Evolutionary conservation across 2,329 filamentous ascomycete species (phyloP), one percentile per base, ranked within the genome.

Genomic region (Albifimbria verrucaria): DNA sequence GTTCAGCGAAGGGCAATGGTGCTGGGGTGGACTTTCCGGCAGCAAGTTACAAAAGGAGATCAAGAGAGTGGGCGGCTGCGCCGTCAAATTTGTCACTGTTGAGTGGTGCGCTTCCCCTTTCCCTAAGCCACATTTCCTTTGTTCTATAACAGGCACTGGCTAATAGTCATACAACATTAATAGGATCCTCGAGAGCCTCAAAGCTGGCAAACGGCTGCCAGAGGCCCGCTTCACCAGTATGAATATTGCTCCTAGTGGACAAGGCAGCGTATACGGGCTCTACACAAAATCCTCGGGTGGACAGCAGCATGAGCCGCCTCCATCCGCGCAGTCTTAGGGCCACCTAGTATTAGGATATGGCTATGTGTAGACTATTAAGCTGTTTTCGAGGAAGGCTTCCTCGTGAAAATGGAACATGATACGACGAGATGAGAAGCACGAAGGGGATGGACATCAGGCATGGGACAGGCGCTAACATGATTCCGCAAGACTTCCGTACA

Each of bases 31-130:
- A 0, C 76, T 97, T 7, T 84, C 92, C 4, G 85, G 82, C 1
- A 79, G 79, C 25, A 97, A 97, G 74, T 73, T 95, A 48, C 88
- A 96, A 61, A 89, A 83, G 68, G 92, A 96, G 73, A 88, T 95
- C 52, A 71, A 75, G 23, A 80, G 80, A 52, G 75, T 84, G 4
- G 78, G 87, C 21, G 89, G 89, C 11, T 84, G 82, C 57, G 83
- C 81, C 23, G 78, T 96, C 49, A 92, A 87, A 72, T 93, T 88
- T 68, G 88, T 97, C 51, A 83, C 80, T 49, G 89, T 87, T 23
- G 88, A 95, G 62, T 97, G 92, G 90, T 88, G 66, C 15, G 15
- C 39, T 17, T 22, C 32, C 12, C 20, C 23, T 20, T n/a, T n/a
- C n/a, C n/a, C n/a, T n/a, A n/a, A n/a, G n/a, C n/a, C n/a, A n/a